Percentiles rank a stretch among this genome's conserved stretches.
Evolutionary conservation across 31 red algal species (phyloP).

Genomic region (Odonthalia washingtoniensis): DNA sequence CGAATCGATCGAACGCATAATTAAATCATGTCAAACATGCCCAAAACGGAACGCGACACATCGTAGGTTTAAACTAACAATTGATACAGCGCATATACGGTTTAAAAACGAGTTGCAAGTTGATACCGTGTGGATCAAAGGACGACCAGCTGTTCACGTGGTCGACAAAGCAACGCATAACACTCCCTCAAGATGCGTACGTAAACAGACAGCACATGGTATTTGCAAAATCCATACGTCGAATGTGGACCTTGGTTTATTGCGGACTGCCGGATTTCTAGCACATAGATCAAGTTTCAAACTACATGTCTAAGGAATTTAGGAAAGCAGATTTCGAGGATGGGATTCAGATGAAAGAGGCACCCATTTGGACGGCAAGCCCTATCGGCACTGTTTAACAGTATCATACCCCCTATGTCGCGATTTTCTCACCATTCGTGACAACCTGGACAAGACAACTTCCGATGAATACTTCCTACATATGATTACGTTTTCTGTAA

Average conservation of each 20-base stretch:
- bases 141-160: slow-evolving; percentile 6
- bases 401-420: slow-evolving; percentile 25
- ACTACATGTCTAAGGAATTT: slow-evolving; percentile 48
- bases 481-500: slow-evolving; percentile 16
- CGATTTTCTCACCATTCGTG: slow-evolving; percentile 17
- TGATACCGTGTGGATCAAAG: slow-evolving; percentile 34
- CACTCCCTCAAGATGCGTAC: slow-evolving; percentile 2
- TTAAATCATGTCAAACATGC: not conserved
- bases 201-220: not conserved
- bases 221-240: slow-evolving; percentile 23
- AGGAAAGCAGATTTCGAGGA: not conserved
- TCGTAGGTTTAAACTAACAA: slow-evolving; percentile 53
- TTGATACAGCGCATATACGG: too few species aligned
- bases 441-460: not conserved
- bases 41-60: not conserved
- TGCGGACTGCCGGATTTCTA: slow-evolving; percentile 37
- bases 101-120: slow-evolving; percentile 40
- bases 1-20: not conserved
- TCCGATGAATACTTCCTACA: slow-evolving; percentile 17
- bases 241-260: slow-evolving; percentile 33
- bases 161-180: slow-evolving; percentile 45
- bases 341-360: slow-evolving; percentile 32
- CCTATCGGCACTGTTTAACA: slow-evolving; percentile 42
- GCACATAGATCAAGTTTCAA: slow-evolving; percentile 14
- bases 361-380: slow-evolving; percentile 26